Evolutionary conservation across 2,329 filamentous ascomycete species (phyloP).

Genomic region (Pleoardoris graminearum): DNA sequence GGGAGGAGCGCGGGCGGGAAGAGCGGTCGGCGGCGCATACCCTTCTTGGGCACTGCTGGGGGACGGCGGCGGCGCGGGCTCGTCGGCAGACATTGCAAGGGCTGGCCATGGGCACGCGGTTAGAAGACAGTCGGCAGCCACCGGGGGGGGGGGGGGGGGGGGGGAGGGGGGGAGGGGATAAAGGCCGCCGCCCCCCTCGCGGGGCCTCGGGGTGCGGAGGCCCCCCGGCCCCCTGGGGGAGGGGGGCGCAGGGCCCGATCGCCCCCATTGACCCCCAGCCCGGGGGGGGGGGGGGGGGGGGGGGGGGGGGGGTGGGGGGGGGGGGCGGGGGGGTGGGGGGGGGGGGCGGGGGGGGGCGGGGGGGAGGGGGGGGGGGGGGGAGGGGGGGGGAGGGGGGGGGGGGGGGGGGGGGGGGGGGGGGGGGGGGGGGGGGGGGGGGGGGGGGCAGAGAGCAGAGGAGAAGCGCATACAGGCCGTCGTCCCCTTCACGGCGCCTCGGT

Average conservation of each 20-base stretch:
- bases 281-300: background rate
- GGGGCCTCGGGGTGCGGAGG: conserved; percentile 48
- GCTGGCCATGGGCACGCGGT: conserved; percentile 28
- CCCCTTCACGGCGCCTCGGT: conserved; percentile 45
- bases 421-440: background rate
- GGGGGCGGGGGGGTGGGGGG: conserved; percentile 45
- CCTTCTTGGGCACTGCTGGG: conserved; percentile 34
- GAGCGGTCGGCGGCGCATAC: conserved; percentile 38
- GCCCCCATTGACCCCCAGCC: conserved; percentile 46
- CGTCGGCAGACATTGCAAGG: conserved; percentile 42
- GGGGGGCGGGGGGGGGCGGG: conserved; percentile 47
- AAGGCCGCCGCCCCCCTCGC: conserved; percentile 49
- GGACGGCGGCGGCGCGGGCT: conserved; percentile 43
- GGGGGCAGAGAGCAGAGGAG: too few relatives aligned
- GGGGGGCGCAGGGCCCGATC: conserved; percentile 45
- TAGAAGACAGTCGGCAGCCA: conserved; percentile 29
- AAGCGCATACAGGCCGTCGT: conserved; percentile 44
- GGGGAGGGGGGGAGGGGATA: conserved; percentile 48
- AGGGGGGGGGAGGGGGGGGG: conserved; percentile 41
- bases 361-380: background rate
- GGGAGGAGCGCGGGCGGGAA: conserved; percentile 27
- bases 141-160: conserved; percentile 48
- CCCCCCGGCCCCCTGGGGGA: conserved; percentile 49
- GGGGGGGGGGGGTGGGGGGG: conserved; percentile 25
- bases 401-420: too few relatives aligned